A percentile compares a stretch with the other conserved stretches of the same genome.
Conservation (phyloP, 768 basidiomycete species). For the Russula abietina region DNA sequence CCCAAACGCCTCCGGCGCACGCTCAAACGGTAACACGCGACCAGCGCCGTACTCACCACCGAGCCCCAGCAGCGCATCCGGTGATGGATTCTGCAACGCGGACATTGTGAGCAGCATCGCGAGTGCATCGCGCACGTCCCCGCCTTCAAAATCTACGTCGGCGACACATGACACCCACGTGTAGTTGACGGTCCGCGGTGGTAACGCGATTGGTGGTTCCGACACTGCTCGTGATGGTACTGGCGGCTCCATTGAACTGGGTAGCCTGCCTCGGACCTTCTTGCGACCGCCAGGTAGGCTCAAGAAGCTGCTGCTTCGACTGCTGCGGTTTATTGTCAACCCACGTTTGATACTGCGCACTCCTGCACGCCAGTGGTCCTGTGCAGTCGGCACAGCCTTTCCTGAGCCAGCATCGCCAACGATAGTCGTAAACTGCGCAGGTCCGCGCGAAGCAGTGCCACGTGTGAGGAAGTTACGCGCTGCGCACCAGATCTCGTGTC, state of each 20-base stretch:
- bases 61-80: conserved; percentile 25
- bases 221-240: not conserved
- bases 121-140: conserved; percentile 56
- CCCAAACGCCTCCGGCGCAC: conserved; percentile 45
- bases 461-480: conserved; percentile 50
- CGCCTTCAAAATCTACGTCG: conserved; percentile 80
- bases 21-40: conserved; percentile 49
- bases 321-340: conserved; percentile 22
- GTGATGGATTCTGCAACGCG: conserved; percentile 32
- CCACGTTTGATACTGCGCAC: conserved; percentile 50
- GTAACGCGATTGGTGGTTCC: not conserved
- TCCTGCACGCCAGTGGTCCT: conserved; percentile 69
- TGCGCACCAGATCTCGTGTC: conserved; percentile 72
- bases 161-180: conserved; percentile 77
- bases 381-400: conserved; percentile 61
- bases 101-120: conserved; percentile 38
- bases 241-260: not conserved
- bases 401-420: conserved; percentile 60
- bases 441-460: conserved; percentile 30
- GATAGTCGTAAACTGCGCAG: conserved; percentile 69
- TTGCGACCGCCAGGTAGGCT: not conserved
- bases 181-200: conserved; percentile 53
- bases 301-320: not conserved
- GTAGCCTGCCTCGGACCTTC: not conserved
- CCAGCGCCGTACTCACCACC: conserved; percentile 32